Base-by-base conservation (phyloP, 2,329 filamentous ascomycete genomes). In the Cadophora sp. region DNA sequence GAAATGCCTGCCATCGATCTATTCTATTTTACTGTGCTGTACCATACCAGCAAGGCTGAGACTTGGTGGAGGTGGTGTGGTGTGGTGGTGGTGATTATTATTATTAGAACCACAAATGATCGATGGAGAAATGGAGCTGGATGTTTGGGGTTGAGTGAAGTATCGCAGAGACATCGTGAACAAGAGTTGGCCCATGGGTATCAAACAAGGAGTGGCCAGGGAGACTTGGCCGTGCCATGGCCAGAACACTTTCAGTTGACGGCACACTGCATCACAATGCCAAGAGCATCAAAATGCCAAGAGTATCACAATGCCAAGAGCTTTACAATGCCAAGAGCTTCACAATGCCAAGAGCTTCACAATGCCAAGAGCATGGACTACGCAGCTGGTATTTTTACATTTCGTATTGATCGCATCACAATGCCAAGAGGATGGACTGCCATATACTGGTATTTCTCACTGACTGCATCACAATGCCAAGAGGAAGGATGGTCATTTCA, bases 101-200 rank as follows among this genome's bases (percentile, higher is more conserved):
- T 53, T 53, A 53, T 33, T 53, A 53, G 50, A 53, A 33, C 14
- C 27, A 33, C 16, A 33, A 33, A n/a, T 53, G 50, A 53, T 53
- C 27, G 24, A 33, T 53, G 50, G 18, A 33, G 16, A 53, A 53
- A 33, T 33, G 50, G 27, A 33, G 27, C 6, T 53, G 24, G 24
- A 16, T 24, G 24, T 53, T 53, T 53, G 27, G 24, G 14, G n/a
- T 33, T 53, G 50, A 53, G 24, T 53, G 50, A 33, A 6, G 18
- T 24, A 16, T 33, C n/a, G 16, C 27, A 53, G 24, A n/a, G 24
- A 33, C 2, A 22, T 27, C 27, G 27, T 33, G 27, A 53, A 53
- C n/a, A 53, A 53, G 16, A 33, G 16, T 30, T 53, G 50, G 50
- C 30, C 16, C 50, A 18, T 53, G 50, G 50, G 50, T 53, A 33